These are phyloP conservation scores for Penicillium sp. DNA, from an alignment of 2,329 filamentous ascomycete genomes.

Conservation along the genomic window DNA sequence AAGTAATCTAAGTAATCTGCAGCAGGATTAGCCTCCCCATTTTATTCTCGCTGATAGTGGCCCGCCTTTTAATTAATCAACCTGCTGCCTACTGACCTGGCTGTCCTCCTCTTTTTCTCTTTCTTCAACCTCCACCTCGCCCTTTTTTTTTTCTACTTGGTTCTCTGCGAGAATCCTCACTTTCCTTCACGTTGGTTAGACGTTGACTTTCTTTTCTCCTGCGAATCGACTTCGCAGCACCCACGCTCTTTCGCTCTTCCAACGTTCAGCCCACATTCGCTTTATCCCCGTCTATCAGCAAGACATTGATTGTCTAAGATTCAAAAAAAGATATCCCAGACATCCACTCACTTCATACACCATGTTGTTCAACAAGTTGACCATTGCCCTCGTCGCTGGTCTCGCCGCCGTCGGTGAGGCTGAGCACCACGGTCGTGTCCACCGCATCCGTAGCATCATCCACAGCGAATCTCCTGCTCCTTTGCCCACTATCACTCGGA, in stretches of 20 bases:
- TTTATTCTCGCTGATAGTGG: background rate
- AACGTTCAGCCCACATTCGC: slow-evolving; percentile 15
- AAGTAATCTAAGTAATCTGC: background rate
- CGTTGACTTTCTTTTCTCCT: slow-evolving; percentile 24
- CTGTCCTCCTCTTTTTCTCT: slow-evolving; percentile 6
- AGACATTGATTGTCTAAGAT: slow-evolving; percentile 17
- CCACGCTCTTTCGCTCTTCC: slow-evolving; percentile 24
- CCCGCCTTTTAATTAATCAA: slow-evolving; percentile 15
- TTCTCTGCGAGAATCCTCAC: slow-evolving; percentile 15
- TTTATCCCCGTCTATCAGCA: background rate
- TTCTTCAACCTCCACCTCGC: slow-evolving; percentile 12
- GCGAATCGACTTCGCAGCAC: slow-evolving; percentile 48
- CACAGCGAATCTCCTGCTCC: slow-evolving; percentile 21
- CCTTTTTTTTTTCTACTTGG: slow-evolving; percentile 8
- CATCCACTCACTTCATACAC: slow-evolving; percentile 22
- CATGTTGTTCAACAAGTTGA: slow-evolving; percentile 48
- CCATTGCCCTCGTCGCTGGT: slow-evolving; percentile 43
- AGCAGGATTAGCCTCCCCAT: background rate
- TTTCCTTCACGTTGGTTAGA: slow-evolving; percentile 15
- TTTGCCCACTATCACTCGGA: slow-evolving; percentile 30
- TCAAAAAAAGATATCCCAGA: background rate
- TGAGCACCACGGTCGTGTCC: slow-evolving; percentile 36
- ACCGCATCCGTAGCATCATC: background rate
- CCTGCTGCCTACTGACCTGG: background rate
- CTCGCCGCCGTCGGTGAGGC: slow-evolving; percentile 46